Percentiles rank a stretch among this genome's conserved stretches.
phyloP scores from a whole-genome alignment of 2,329 filamentous ascomycete species.

The Trichoderma citrinoviride region DNA sequence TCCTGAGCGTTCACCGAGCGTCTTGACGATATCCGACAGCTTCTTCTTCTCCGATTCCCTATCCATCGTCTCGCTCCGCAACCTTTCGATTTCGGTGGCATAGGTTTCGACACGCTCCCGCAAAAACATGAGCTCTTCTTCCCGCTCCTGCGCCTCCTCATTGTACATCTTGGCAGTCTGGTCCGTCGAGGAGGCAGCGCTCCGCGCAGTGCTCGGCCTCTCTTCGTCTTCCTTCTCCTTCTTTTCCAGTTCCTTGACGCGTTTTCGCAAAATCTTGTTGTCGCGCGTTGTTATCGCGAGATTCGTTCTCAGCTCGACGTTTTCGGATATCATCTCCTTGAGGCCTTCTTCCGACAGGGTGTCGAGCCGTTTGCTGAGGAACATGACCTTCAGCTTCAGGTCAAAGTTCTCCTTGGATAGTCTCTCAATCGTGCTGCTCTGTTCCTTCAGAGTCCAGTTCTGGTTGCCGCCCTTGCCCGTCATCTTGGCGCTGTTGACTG shows the following conservation, averaged over 20 bases:
- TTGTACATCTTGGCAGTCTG: slow-evolving; percentile 55
- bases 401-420: slow-evolving; percentile 98
- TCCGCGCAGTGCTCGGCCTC: slow-evolving; percentile 58
- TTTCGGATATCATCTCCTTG: slow-evolving; percentile 97
- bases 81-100: slow-evolving; percentile 76
- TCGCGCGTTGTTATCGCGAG: slow-evolving; percentile 87
- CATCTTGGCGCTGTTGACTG: slow-evolving; percentile 42
- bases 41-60: slow-evolving; percentile 84
- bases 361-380: slow-evolving; percentile 87
- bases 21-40: slow-evolving; percentile 73
- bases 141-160: slow-evolving; percentile 64
- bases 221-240: slow-evolving; percentile 66
- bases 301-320: slow-evolving; percentile 90
- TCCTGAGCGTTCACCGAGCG: slow-evolving; percentile 49
- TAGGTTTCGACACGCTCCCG: slow-evolving; percentile 84
- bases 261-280: slow-evolving; percentile 76
- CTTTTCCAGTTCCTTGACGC: slow-evolving; percentile 83
- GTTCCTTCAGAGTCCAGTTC: slow-evolving; percentile 89
- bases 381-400: slow-evolving; percentile 95
- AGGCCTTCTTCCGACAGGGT: slow-evolving; percentile 93
- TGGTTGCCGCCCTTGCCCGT: slow-evolving; percentile 54
- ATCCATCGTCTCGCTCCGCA: slow-evolving; percentile 72
- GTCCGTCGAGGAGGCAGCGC: slow-evolving; percentile 56
- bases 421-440: slow-evolving; percentile 94
- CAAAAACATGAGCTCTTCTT: slow-evolving; percentile 82